Evolutionary conservation across 2,329 filamentous ascomycete species (phyloP).

Genomic region (Trichoderma koningiopsis): DNA sequence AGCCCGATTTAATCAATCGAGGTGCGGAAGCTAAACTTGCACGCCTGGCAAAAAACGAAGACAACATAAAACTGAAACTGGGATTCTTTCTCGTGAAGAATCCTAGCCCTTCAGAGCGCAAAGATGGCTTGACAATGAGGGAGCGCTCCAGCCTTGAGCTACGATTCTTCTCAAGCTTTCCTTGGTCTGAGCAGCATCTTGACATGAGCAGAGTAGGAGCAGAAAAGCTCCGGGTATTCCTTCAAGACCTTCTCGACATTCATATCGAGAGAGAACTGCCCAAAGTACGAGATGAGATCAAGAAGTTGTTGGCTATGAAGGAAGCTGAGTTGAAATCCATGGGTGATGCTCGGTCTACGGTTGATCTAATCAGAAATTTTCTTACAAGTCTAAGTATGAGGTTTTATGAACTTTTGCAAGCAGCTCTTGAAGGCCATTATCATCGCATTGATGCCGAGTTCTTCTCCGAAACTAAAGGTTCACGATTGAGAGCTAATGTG

Average conservation of each 20-base stretch:
- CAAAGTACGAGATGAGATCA: neutral
- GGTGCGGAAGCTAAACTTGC: neutral
- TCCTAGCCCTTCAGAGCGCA: neutral
- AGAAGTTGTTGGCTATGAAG: neutral
- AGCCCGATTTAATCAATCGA: constrained; percentile 4
- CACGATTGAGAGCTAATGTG: neutral
- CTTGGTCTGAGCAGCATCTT: neutral
- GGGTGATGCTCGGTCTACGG: neutral
- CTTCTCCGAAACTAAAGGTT: neutral
- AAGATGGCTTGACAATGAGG: neutral
- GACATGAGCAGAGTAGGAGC: neutral
- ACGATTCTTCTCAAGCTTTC: neutral
- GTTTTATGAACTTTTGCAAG: constrained; percentile 1
- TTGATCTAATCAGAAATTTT: neutral
- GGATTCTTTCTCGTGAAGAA: neutral
- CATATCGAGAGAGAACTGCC: constrained; percentile 11
- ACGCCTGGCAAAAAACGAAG: neutral
- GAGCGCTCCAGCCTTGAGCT: neutral
- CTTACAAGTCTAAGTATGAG: neutral
- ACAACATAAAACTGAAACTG: neutral
- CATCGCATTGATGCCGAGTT: neutral
- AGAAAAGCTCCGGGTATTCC: neutral
- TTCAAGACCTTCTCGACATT: neutral
- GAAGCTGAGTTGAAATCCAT: neutral
- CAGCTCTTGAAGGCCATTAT: neutral